Evolutionary conservation across 345 rosid genomes (phyloP), one percentile per base, ranked within the genome.

Genomic region (thale cress (Arabidopsis thaliana)): DNA sequence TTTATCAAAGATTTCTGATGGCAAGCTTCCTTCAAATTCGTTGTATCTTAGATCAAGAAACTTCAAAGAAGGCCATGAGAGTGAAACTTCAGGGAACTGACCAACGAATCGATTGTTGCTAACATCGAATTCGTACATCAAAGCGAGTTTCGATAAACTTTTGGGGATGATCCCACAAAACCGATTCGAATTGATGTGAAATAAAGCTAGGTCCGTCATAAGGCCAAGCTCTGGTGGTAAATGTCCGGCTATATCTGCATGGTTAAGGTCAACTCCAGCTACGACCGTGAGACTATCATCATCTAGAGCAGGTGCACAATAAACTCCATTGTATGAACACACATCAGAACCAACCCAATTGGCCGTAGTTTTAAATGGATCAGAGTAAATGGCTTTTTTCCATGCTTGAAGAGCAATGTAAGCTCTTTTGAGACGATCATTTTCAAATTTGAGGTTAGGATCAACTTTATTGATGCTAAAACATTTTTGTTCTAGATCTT

Each of bases 101-200:
- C 93, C 93, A 0, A 83, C 91, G 28, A 88, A 83, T 0, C 92
- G 83, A 32, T 88, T 91, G 80, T 87, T 91, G 50, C 96, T 88
- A 5, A 88, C 59, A 57, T 91, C 97, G 6, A 91, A 77, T 67
- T 90, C 96, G 11, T 75, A 64, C 72, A 90, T 86, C 61, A 83
- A 74, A 0, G 11, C 71, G 6, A 90, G 83, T 49, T 76, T 85
- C 0, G 82, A 65, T 3, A 90, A 64, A 58, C 85, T 86, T 16
- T 67, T 75, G 0, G 93, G 96, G 23, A 90, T 59, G 11, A 87
- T 66, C n/a, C 96, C 93, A 66, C 93, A 87, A 38, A 90, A 88
- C 16, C 96, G 75, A 28, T 90, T 88, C 1, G 87, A 81, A n/a
- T 88, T 88, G n/a, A 90, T 52, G 69, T 90, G 96, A 48, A 90